Evolutionary conservation across 352 stramenopile species (phyloP), one percentile per base, ranked within the genome.

Genomic region (Phytopythium chamaehyphon): DNA sequence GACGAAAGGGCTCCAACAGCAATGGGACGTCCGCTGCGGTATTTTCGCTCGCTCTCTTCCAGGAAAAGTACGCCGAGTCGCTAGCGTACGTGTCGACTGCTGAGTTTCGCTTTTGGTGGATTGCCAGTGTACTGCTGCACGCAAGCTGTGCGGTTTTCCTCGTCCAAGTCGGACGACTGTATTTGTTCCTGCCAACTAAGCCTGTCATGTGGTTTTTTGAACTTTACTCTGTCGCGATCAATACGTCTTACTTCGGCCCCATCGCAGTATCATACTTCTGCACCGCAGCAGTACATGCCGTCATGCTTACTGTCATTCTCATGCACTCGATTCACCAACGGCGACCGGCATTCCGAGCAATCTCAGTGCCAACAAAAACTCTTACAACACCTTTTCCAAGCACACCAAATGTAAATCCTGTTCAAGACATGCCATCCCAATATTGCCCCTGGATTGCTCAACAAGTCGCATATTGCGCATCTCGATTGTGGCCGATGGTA

Each of bases 221-320:
- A 31, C 44, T 49, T 2, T 65, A 61, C 19, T 8, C 56, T 18
- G 42, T 72, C 6, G 55, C 46, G 11, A 61, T 66, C 44, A 26
- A 57, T 31, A 52, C 52, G 39, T 54, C n/a, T 6, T 49, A 61
- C 52, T 69, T 58, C 14, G 46, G 55, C 2, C 15, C 50, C n/a
- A 54, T 60, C 11, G 53, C 40, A 0, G 36, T 22, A 3, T 59
- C 57, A 19, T 53, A 69, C 37, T 40, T 37, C 12, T n/a, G 56
- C 15, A 59, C 31, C n/a, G 44, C 50, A 1, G 18, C 44, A 0
- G 8, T 55, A 1, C 64, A 72, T 42, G 0, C 49, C 12, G 1
- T 36, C 15, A 40, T 53, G 22, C 35, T 66, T 0, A 9, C 49
- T 19, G 40, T 40, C 19, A 57, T 72, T 44, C 2, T 62, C 36